Evolutionary conservation across 2,329 filamentous ascomycete species (phyloP), one percentile per base, ranked within the genome.

Genomic region (Lasiodiplodia sp.): DNA sequence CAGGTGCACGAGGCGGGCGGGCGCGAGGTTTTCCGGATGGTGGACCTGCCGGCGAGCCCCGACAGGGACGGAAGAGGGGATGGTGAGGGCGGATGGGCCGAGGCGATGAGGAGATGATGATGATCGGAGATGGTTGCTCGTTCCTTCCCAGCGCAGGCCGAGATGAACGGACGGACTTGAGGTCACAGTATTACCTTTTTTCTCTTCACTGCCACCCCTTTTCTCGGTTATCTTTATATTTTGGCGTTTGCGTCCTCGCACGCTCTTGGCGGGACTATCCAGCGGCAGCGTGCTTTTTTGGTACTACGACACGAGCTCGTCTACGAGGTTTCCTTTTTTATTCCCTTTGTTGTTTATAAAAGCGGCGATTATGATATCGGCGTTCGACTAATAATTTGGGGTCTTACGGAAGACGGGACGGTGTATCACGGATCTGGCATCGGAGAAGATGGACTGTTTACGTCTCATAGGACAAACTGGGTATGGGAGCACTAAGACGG

Each of bases 1-100:
- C 52, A 55, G 6, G 47, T 68, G 23, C 25, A 62, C 47, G 68
- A 69, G 52, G 53, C 60, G 25, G 68, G 60, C 28, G 63, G 56
- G 34, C 12, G 58, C 25, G 58, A 63, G 58, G 58, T 63, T 8
- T 40, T 63, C 23, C 12, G 58, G 14, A 8, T 63, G 25, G 58
- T 63, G 21, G 58, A 63, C 10, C 21, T 63, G 25, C 58, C 58
- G 58, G 25, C 58, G 40, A 63, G 58, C 34, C 58, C 58, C 40
- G 58, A 63, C 16, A 34, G 58, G 49, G 40, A 51, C 40, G 40
- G 40, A 37, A 40, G 18, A 18, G 5, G 37, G 3, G 40, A 16
- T 5, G 38, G 28, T 11, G 28, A n/a, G 21, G 16, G 14, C 14
- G 28, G 28, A 11, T 40, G 25, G 40, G 18, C 23, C 16, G 58